Percentiles rank a stretch among this genome's conserved stretches.
phyloP scores from a whole-genome alignment of 2,329 filamentous ascomycete species.

The Cladophialophora immunda region DNA sequence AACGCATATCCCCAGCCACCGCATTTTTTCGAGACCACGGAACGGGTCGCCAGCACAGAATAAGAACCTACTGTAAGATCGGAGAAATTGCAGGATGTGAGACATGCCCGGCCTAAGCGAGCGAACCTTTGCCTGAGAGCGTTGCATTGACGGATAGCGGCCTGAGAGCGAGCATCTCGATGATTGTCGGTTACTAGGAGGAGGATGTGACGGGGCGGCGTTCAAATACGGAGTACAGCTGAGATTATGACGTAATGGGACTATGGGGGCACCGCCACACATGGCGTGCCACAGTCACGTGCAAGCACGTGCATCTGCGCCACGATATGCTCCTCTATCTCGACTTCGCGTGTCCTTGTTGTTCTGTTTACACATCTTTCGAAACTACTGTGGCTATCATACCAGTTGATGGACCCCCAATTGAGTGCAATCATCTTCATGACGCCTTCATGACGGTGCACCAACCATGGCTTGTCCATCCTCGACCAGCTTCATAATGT shows the following conservation, averaged over 20 bases:
- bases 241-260: not conserved
- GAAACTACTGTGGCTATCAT: not conserved
- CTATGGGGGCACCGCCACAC: not conserved
- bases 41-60: not conserved
- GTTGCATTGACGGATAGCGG: not conserved
- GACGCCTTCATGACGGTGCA: not conserved
- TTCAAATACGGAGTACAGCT: not conserved
- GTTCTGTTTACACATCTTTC: not conserved
- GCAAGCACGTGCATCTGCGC: not conserved
- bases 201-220: not conserved
- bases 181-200: not conserved
- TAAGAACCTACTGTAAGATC: not conserved
- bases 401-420: not conserved
- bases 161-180: slow-evolving; percentile 19
- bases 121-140: slow-evolving; percentile 4
- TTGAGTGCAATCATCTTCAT: not conserved
- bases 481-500: not conserved
- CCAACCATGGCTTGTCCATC: not conserved
- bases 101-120: slow-evolving; percentile 19
- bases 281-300: not conserved
- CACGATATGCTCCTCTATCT: not conserved
- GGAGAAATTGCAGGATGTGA: slow-evolving; percentile 18
- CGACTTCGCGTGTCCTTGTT: not conserved
- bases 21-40: not conserved
- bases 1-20: not conserved